Evolutionary conservation across 2,329 filamentous ascomycete genomes (phyloP).

Genomic region (Pestalotiopsis sp.): DNA sequence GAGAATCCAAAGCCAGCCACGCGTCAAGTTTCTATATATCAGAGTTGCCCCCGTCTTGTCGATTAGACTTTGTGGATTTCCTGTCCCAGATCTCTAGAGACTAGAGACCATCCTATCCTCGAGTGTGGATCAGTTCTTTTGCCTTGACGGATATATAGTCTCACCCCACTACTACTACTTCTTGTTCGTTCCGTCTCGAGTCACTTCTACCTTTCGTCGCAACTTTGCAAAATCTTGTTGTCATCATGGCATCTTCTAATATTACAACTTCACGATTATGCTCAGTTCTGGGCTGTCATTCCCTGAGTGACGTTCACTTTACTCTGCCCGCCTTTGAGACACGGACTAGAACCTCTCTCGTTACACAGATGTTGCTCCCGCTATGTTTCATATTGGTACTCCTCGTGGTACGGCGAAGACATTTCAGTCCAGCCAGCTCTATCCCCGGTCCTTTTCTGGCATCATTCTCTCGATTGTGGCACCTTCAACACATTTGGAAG

Average conservation of each 20-base stretch:
- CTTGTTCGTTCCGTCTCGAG: background rate
- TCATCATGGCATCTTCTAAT: background rate
- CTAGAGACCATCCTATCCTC: background rate
- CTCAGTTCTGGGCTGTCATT: background rate
- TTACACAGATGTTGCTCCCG: background rate
- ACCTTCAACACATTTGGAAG: background rate
- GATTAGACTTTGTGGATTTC: background rate
- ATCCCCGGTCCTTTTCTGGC: conserved; percentile 11
- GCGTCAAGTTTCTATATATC: background rate
- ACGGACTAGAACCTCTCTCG: background rate
- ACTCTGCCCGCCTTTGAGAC: background rate
- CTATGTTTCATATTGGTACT: background rate
- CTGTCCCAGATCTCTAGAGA: background rate
- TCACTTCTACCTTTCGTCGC: background rate
- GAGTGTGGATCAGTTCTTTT: background rate
- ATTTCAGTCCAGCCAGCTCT: conserved; percentile 3
- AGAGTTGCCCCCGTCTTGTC: background rate
- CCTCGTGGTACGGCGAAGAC: background rate
- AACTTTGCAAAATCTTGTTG: background rate
- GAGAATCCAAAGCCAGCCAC: background rate
- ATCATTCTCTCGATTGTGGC: conserved; percentile 4
- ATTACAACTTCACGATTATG: background rate
- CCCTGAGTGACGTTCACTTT: background rate
- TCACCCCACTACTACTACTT: background rate
- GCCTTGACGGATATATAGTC: background rate